Base-by-base conservation (phyloP, 2,329 filamentous ascomycete genomes). In the Hirsutella rhossiliensis region DNA sequence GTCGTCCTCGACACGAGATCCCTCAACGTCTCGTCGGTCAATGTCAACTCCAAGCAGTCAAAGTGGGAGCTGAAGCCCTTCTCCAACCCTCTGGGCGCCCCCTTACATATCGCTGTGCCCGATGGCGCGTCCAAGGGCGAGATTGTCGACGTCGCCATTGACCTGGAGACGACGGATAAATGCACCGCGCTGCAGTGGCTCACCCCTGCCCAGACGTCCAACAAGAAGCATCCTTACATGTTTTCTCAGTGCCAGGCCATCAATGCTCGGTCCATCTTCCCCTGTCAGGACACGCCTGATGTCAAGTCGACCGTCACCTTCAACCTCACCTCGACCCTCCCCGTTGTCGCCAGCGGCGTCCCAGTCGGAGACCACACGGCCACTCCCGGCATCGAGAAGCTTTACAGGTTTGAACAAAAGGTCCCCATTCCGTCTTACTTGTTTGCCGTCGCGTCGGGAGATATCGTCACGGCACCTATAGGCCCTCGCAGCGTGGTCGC, bases 221-320 rank as follows among this genome's bases (percentile, higher is more conserved):
- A 94, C 75, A 89, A 88, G 69, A 92, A 88, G 64, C 84, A 94
- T 53, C 90, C 90, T 1, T 97, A 96, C 65, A 90, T 97, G 81
- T 97, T 97, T 69, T 94, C 87, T 38, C 92, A 97, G 69, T 95
- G 89, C 63, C 90, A 98, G 70, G 89, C 90, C 43, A 97, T 96
- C 57, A 89, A 97, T 57, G 87, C 87, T 38, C 81, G 92, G 47
- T 94, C 88, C 40, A 77, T 97, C 48, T 94, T 97, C 63, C 92
- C 92, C 7, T 97, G 90, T 65, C 90, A 97, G 68, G 92, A 98
- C 60, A 97, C 92, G 1, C 92, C 92, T 3, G 90, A 96, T 61
- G 85, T 96, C 56, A 98, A 98, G 70, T 88, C 86, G n/a, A 94
- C 88, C 2, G 88, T 89, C 64, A 80, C 82, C 49, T 96, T 96